phyloP scores from a whole-genome alignment of 78 protist species.

The Polysphondylium violaceum region DNA sequence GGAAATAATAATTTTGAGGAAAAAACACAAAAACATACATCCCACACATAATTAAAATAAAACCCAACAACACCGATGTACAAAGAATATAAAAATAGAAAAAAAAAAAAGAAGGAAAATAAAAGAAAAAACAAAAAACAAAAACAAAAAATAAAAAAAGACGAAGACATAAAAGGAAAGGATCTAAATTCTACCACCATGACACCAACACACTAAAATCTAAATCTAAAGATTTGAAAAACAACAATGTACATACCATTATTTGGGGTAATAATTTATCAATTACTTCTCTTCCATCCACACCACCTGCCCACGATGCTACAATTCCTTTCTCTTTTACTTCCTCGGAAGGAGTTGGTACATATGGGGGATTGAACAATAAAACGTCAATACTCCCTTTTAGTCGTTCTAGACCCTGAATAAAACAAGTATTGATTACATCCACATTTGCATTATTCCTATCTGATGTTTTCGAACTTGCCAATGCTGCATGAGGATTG shows the following conservation, averaged over 20 bases:
- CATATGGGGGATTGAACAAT: constrained; percentile 90
- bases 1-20: too few species aligned
- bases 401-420: constrained; percentile 22
- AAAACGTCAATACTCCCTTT: constrained; percentile 72
- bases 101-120: too few species aligned
- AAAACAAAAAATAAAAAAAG: neutral
- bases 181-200: too few species aligned
- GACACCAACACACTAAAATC: too few species aligned
- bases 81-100: too few species aligned
- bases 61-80: too few species aligned
- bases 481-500: constrained; percentile 59
- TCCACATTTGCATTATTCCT: constrained; percentile 37
- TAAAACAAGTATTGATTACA: constrained; percentile 42
- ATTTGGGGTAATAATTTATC: constrained; percentile 75
- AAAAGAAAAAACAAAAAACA: neutral
- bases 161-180: too few species aligned
- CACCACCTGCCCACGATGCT: constrained; percentile 87
- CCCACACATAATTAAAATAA: too few species aligned
- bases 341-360: constrained; percentile 85
- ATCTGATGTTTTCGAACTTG: constrained; percentile 24
- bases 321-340: constrained; percentile 55
- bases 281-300: constrained; percentile 74
- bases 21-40: too few species aligned
- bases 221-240: too few species aligned
- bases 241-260: constrained; percentile 8